Conservation (phyloP, 345 rosid species). For the Nasturtium officinale region DNA sequence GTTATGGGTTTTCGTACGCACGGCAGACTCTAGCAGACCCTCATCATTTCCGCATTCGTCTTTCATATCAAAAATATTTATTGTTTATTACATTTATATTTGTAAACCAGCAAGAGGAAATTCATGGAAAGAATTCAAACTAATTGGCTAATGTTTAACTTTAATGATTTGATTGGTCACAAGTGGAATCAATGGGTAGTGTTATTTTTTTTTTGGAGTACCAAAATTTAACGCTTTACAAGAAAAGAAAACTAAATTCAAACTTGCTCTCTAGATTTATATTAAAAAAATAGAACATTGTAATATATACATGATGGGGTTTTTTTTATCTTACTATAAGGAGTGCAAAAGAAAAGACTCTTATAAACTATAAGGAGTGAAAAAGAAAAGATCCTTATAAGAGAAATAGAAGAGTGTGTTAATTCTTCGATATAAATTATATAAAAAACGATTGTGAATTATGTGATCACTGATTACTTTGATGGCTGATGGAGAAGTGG, state of each 20-base stretch:
- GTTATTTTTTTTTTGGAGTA: not conserved
- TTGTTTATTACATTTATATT: not conserved
- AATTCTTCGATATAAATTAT: not conserved
- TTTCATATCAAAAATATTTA: not conserved
- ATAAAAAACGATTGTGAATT: not conserved
- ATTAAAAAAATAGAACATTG: not conserved
- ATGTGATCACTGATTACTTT: not conserved
- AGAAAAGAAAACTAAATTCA: too few species aligned
- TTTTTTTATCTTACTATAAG: not conserved
- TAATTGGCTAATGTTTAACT: not conserved
- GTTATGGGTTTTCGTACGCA: conserved; percentile 61
- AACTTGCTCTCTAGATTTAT: not conserved
- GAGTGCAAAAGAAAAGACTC: not conserved
- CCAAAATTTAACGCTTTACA: not conserved
- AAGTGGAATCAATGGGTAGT: not conserved
- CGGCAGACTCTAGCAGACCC: conserved; percentile 41
- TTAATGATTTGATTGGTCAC: conserved; percentile 1
- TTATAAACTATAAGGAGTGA: not conserved
- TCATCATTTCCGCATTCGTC: conserved; percentile 37
- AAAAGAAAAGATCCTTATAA: not conserved
- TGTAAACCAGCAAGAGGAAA: not conserved
- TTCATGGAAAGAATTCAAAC: not conserved
- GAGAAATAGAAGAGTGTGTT: not conserved
- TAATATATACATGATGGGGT: not conserved
- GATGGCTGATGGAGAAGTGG: not conserved